Evolutionary conservation across 2,329 filamentous ascomycete genomes (phyloP).

Genomic region (Metarhizium humberi): DNA sequence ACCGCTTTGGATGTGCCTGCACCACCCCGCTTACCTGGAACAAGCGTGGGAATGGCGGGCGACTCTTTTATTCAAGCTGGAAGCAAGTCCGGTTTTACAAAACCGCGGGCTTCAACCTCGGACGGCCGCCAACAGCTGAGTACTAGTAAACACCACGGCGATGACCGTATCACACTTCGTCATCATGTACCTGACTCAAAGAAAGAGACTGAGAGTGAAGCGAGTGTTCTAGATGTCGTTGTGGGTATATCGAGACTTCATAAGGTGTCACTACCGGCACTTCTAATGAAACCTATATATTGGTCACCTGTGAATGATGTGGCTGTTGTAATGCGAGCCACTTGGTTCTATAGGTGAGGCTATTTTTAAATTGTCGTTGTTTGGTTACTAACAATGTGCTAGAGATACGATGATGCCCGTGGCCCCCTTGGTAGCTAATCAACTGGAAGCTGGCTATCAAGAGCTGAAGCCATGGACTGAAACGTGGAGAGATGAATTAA

Average conservation of each 20-base stretch:
- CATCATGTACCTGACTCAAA: not conserved
- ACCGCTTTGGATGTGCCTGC: not conserved
- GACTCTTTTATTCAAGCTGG: not conserved
- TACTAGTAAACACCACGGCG: not conserved
- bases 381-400: conserved; percentile 15
- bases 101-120: not conserved
- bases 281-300: conserved; percentile 94
- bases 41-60: not conserved
- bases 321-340: conserved; percentile 71
- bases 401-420: conserved; percentile 83
- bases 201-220: conserved; percentile 14
- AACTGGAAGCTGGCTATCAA: conserved; percentile 81
- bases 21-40: not conserved
- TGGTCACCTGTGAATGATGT: conserved; percentile 93
- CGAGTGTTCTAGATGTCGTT: conserved; percentile 50
- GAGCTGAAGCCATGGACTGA: conserved; percentile 82
- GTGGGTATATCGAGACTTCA: conserved; percentile 89
- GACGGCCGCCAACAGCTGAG: not conserved
- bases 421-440: conserved; percentile 77
- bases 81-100: not conserved
- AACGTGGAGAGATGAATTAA: conserved; percentile 86
- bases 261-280: conserved; percentile 69
- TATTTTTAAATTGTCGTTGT: not conserved
- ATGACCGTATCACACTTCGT: not conserved
- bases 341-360: conserved; percentile 81